phyloP scores from a whole-genome alignment of 805 yeast genomes.

The Maudiozyma barnettii region DNA sequence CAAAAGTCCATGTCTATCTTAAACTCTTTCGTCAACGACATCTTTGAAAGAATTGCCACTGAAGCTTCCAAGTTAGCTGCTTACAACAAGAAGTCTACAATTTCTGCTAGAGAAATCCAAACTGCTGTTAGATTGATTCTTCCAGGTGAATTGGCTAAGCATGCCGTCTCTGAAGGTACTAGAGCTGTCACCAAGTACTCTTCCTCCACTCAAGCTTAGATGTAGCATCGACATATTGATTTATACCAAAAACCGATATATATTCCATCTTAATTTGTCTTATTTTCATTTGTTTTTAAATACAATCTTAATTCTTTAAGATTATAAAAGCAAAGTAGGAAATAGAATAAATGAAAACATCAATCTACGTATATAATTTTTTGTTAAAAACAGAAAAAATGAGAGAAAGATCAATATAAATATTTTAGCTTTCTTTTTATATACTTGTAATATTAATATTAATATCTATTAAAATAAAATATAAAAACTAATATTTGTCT shows the following conservation, averaged over 20 bases:
- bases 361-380: no score
- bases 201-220: constrained; percentile 43
- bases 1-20: constrained; percentile 97
- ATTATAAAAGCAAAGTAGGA: no score
- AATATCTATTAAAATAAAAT: background rate
- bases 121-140: constrained; percentile 96
- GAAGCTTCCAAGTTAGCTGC: constrained; percentile 98
- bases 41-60: constrained; percentile 94
- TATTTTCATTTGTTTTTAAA: no score
- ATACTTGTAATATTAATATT: background rate
- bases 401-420: background rate
- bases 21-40: constrained; percentile 97
- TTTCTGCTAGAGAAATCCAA: constrained; percentile 96
- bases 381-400: no score
- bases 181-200: constrained; percentile 97
- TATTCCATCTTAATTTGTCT: background rate
- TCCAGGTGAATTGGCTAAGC: constrained; percentile 98
- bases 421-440: background rate
- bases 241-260: background rate
- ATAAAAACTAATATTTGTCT: background rate
- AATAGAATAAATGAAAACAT: no score
- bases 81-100: constrained; percentile 96
- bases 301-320: no score
- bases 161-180: constrained; percentile 97
- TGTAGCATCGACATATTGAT: no score